phyloP scores from a whole-genome alignment of 495 filamentous ascomycete genomes.

The Friedmanniomyces endolithicus region DNA sequence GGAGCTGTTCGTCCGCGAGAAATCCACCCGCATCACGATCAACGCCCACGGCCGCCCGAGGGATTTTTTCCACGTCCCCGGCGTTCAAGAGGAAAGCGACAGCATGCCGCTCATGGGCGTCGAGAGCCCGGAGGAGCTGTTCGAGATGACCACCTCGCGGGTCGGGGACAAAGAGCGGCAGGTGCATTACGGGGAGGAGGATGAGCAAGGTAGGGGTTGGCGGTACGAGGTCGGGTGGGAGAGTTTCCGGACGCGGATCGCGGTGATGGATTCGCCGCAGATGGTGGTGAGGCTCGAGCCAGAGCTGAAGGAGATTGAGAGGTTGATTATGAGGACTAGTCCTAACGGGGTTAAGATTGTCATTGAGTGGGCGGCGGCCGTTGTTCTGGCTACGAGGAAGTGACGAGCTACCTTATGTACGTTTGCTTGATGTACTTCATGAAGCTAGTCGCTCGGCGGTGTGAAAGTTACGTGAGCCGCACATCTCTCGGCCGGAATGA shows the following conservation, averaged over 20 bases:
- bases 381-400: conserved; percentile 15
- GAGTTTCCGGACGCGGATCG: conserved; percentile 13
- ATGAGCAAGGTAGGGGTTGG: conserved; percentile 14
- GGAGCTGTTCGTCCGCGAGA: conserved; percentile 7
- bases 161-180: conserved; percentile 4
- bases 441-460: no score
- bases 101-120: neutral
- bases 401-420: no score
- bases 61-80: conserved; percentile 10
- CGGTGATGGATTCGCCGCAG: conserved; percentile 1
- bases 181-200: conserved; percentile 1
- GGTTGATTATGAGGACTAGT: conserved; percentile 11
- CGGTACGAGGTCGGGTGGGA: conserved; percentile 17
- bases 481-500: no score
- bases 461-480: no score
- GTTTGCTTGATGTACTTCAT: neutral
- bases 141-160: neutral
- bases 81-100: neutral
- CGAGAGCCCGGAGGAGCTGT: neutral
- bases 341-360: conserved; percentile 10
- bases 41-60: conserved; percentile 8
- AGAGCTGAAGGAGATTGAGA: conserved; percentile 14
- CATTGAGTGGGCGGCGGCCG: conserved; percentile 15
- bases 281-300: conserved; percentile 7
- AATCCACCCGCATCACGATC: conserved; percentile 13